Conservation (phyloP, 768 basidiomycete genomes). For the Lyophyllum atratum region DNA sequence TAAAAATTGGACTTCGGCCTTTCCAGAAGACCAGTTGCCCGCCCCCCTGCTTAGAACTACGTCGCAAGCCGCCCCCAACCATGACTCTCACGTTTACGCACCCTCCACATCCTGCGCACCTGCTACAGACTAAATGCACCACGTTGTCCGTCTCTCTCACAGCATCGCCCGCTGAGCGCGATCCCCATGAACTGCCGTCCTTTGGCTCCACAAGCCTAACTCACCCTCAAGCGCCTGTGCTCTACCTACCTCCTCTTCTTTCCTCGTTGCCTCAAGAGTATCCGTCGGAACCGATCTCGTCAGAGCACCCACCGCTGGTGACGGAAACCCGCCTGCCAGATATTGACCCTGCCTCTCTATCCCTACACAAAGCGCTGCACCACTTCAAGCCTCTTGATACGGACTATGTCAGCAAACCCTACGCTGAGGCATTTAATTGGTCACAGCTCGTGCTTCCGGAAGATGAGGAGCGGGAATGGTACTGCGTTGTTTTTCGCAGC, state of each 20-base stretch:
- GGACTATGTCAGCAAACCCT: slow-evolving; percentile 65
- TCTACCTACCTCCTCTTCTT: slow-evolving; percentile 85
- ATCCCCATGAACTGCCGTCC: slow-evolving; percentile 59
- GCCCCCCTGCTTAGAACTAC: neutral
- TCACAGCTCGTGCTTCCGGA: slow-evolving; percentile 61
- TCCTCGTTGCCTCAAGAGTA: slow-evolving; percentile 66
- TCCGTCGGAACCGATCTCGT: slow-evolving; percentile 25
- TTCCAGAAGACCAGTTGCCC: neutral
- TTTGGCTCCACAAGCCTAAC: slow-evolving; percentile 43
- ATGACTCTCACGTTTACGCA: slow-evolving; percentile 32
- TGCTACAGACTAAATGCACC: slow-evolving; percentile 1
- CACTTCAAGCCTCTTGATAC: slow-evolving; percentile 61
- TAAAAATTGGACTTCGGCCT: neutral
- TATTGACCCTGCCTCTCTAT: slow-evolving; percentile 83
- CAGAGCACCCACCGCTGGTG: slow-evolving; percentile 44
- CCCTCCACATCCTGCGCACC: slow-evolving; percentile 31
- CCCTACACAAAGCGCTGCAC: slow-evolving; percentile 85
- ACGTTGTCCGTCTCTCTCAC: neutral
- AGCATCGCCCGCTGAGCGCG: slow-evolving; percentile 22
- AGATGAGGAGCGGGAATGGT: slow-evolving; percentile 85
- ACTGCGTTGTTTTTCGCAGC: slow-evolving; percentile 88
- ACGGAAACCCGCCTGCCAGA: slow-evolving; percentile 80
- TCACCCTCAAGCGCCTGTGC: slow-evolving; percentile 47
- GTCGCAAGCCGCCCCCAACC: neutral
- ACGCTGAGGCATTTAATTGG: slow-evolving; percentile 90